Evolutionary conservation across 1,284 basidiomycete species (phyloP).

Genomic region (Microbotryum saponariae): DNA sequence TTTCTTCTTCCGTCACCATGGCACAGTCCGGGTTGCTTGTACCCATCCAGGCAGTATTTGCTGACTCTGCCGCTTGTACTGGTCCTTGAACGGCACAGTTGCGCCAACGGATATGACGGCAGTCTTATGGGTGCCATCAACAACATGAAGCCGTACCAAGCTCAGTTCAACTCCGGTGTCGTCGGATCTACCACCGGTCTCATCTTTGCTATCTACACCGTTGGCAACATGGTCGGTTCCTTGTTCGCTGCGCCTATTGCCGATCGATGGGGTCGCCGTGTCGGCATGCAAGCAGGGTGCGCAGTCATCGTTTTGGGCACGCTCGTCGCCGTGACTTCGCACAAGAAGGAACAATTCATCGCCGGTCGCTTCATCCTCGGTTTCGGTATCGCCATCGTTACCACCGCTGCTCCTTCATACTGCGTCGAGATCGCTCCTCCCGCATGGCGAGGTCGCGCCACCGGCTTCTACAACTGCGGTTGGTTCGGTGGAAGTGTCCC

Average conservation of each 20-base stretch:
- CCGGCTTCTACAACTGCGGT: slow-evolving; percentile 50
- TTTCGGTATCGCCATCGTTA: slow-evolving; percentile 45
- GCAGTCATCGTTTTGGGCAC: slow-evolving; percentile 43
- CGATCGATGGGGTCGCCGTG: slow-evolving; percentile 50
- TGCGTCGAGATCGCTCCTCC: slow-evolving; percentile 54
- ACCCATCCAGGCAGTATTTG: too few relatives aligned
- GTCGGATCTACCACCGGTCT: slow-evolving; percentile 35
- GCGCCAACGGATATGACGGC: too few relatives aligned
- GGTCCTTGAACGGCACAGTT: too few relatives aligned
- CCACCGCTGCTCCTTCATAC: slow-evolving; percentile 50
- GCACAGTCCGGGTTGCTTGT: too few relatives aligned
- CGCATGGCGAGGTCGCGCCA: slow-evolving; percentile 56
- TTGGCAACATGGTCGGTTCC: background rate
- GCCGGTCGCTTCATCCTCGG: slow-evolving; percentile 50
- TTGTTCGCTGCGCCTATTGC: slow-evolving; percentile 29
- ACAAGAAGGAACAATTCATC: slow-evolving; percentile 42
- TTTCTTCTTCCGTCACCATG: too few relatives aligned
- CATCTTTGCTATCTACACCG: slow-evolving; percentile 33
- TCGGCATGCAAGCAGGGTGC: slow-evolving; percentile 50
- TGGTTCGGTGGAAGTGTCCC: slow-evolving; percentile 39
- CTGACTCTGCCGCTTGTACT: too few relatives aligned
- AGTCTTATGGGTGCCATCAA: slow-evolving; percentile 36
- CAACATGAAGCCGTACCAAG: slow-evolving; percentile 37
- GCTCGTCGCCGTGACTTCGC: slow-evolving; percentile 47
- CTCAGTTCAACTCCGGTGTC: slow-evolving; percentile 34